Evolutionary conservation across 2,329 filamentous ascomycete species (phyloP).

Genomic region (Fusarium aywerte): DNA sequence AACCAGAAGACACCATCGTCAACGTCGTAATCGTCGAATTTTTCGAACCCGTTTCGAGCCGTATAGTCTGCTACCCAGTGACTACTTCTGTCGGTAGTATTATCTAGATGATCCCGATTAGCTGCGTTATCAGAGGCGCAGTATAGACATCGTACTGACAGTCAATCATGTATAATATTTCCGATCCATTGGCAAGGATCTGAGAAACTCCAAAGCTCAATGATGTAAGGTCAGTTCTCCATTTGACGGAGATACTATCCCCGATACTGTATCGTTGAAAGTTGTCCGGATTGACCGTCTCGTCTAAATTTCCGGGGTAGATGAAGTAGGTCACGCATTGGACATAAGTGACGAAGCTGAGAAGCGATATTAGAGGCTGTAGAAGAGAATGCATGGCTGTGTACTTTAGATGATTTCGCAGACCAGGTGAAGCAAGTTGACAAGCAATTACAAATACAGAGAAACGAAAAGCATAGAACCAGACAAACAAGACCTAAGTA

Average conservation of each 20-base stretch:
- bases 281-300: not conserved
- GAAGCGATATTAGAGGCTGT: constrained; percentile 53
- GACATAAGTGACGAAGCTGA: not conserved
- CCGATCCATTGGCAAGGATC: not conserved
- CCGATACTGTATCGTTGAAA: constrained; percentile 5
- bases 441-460: not conserved
- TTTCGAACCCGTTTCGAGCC: not conserved
- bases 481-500: not conserved
- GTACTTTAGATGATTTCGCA: not conserved
- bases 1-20: constrained; percentile 10
- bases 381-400: constrained; percentile 55
- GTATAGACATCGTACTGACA: not conserved
- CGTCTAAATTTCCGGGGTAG: constrained; percentile 3
- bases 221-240: constrained; percentile 10
- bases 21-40: not conserved
- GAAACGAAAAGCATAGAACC: not conserved
- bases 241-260: constrained; percentile 13
- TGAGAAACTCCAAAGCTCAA: constrained; percentile 3
- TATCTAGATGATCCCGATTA: not conserved
- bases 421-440: not conserved
- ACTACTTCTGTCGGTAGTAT: constrained; percentile 9
- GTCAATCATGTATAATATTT: not conserved
- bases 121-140: not conserved
- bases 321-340: constrained; percentile 2
- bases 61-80: constrained; percentile 4